Conservation (phyloP, 495 filamentous ascomycete genomes). For the Neurospora terricola region DNA sequence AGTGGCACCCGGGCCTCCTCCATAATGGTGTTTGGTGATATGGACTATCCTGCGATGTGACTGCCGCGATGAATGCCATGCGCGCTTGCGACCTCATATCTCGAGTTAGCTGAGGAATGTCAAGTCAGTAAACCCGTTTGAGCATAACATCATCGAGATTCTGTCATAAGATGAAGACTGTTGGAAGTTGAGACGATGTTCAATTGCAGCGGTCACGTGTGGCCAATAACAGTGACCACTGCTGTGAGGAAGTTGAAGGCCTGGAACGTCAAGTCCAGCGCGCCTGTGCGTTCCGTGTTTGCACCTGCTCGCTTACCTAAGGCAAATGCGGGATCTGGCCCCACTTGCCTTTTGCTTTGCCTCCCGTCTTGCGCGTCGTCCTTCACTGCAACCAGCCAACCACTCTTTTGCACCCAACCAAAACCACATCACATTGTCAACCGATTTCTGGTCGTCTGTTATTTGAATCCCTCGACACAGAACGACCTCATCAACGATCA, state of each 20-base stretch:
- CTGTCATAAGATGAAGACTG: background rate
- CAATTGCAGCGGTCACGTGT: background rate
- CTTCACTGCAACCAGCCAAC: background rate
- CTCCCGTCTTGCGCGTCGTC: slow-evolving; percentile 11
- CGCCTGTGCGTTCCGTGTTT: background rate
- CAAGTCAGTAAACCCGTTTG: background rate
- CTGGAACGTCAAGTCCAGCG: background rate
- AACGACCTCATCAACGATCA: slow-evolving; percentile 11
- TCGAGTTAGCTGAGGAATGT: background rate
- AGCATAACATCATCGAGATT: background rate
- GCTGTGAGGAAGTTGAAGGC: background rate
- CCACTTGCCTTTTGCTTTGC: background rate
- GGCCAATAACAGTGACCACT: background rate
- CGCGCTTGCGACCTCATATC: background rate
- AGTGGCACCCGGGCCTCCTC: background rate
- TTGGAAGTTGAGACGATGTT: background rate
- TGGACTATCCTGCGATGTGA: background rate
- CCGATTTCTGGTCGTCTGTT: background rate
- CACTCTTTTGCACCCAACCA: background rate
- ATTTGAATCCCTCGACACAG: background rate
- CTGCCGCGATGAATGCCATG: background rate
- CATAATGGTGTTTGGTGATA: background rate
- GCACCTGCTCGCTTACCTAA: background rate
- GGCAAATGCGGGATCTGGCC: background rate
- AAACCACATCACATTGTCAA: background rate